Conservation (phyloP, 179 eudicot species). For the Beta lomatogona region DNA sequence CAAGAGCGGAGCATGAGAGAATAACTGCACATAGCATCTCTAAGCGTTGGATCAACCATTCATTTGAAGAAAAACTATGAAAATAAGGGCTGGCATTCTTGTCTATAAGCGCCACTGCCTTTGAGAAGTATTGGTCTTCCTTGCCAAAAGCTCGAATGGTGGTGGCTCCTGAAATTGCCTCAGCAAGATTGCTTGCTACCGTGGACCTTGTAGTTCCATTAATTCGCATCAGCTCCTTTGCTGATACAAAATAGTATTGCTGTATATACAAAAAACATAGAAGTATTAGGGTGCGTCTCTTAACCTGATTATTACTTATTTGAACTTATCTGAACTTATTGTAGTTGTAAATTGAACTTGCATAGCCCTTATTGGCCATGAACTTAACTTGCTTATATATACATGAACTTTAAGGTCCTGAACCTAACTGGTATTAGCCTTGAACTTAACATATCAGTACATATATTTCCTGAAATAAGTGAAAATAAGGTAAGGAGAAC, state of each 20-base stretch:
- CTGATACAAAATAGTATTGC: slow-evolving; percentile 56
- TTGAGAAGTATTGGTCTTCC: slow-evolving; percentile 52
- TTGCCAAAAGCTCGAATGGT: slow-evolving; percentile 62
- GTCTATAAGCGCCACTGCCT: slow-evolving; percentile 47
- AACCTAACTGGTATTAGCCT: no score
- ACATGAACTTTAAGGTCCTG: no score
- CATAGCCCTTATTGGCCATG: no score
- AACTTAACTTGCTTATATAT: no score
- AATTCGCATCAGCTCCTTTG: slow-evolving; percentile 65
- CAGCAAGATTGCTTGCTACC: slow-evolving; percentile 58
- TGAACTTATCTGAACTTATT: no score
- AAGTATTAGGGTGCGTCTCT: no score
- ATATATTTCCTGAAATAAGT: no score
- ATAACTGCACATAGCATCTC: slow-evolving; percentile 51
- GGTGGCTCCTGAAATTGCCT: slow-evolving; percentile 51
- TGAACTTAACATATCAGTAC: no score
- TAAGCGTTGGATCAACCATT: slow-evolving; percentile 59
- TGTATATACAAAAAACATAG: slow-evolving; percentile 16
- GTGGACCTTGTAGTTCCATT: slow-evolving; percentile 65
- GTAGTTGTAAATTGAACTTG: no score
- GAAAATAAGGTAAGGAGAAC: background rate
- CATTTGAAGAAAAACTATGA: slow-evolving; percentile 45
- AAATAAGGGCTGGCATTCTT: slow-evolving; percentile 36
- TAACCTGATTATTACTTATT: no score
- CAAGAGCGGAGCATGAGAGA: slow-evolving; percentile 44